phyloP scores from a whole-genome alignment of 2,329 filamentous ascomycete species.

The Calonectria honghensis region DNA sequence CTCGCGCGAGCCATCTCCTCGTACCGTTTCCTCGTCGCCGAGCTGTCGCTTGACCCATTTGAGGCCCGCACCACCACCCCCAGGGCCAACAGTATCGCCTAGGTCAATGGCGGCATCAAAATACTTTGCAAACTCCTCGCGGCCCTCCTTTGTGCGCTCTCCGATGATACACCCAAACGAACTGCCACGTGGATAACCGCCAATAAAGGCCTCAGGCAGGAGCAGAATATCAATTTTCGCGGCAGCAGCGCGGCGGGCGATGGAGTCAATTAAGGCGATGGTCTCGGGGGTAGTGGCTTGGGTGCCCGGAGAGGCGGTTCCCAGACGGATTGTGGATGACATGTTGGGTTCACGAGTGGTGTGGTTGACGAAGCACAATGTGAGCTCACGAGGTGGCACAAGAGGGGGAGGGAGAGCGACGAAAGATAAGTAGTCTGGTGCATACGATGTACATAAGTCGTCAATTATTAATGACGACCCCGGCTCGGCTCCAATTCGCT shows the following conservation, averaged over 20 bases:
- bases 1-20: conserved; percentile 82
- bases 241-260: conserved; percentile 78
- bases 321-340: conserved; percentile 68
- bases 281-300: conserved; percentile 74
- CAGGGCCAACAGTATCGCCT: conserved; percentile 81
- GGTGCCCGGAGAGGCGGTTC: conserved; percentile 73
- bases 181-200: conserved; percentile 90
- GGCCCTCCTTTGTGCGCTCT: conserved; percentile 78
- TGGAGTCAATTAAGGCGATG: conserved; percentile 77
- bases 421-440: background rate
- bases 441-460: background rate
- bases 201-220: conserved; percentile 94
- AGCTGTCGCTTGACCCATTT: conserved; percentile 82
- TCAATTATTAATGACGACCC: conserved; percentile 23
- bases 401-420: background rate
- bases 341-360: conserved; percentile 4
- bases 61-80: conserved; percentile 79
- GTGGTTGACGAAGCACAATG: conserved; percentile 1
- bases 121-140: conserved; percentile 89
- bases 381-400: background rate
- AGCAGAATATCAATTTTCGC: conserved; percentile 80
- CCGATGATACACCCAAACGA: conserved; percentile 86
- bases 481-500: conserved; percentile 5
- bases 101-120: conserved; percentile 88
- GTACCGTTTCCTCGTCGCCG: conserved; percentile 55